phyloP scores from a whole-genome alignment of 148 eudicot species.

The Selenicereus undatus region DNA sequence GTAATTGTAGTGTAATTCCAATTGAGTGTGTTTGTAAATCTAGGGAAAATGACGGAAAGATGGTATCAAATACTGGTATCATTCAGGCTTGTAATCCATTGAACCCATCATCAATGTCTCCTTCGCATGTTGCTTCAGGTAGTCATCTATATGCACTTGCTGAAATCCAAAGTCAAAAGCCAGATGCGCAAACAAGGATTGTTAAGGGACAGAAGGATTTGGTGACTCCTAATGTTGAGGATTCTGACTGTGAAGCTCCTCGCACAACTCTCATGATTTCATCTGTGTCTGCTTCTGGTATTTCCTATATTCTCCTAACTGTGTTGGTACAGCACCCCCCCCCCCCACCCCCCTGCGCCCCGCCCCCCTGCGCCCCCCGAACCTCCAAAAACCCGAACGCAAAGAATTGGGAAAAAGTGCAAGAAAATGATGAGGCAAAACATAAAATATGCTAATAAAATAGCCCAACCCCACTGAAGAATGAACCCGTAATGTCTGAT shows the following conservation, averaged over 20 bases:
- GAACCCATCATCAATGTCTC: not conserved
- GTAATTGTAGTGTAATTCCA: no score
- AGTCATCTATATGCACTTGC: not conserved
- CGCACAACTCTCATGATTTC: not conserved
- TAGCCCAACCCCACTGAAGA: not conserved
- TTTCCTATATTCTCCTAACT: not conserved
- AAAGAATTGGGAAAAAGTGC: no score
- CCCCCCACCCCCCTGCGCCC: no score
- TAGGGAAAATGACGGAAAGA: not conserved
- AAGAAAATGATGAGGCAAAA: not conserved
- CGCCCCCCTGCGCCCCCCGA: not conserved
- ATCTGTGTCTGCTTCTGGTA: not conserved
- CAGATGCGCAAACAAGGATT: not conserved
- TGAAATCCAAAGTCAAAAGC: not conserved
- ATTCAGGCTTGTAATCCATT: not conserved
- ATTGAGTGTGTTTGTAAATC: not conserved
- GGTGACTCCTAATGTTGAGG: not conserved
- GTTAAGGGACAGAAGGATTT: slow-evolving; percentile 1
- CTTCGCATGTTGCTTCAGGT: slow-evolving; percentile 4
- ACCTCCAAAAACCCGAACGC: not conserved
- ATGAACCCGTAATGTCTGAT: not conserved
- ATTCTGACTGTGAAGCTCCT: not conserved
- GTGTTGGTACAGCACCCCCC: not conserved
- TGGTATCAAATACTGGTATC: not conserved
- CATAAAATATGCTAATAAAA: not conserved